phyloP scores from a whole-genome alignment of 2,329 filamentous ascomycete genomes.

The Paraphoma chrysanthemicola region DNA sequence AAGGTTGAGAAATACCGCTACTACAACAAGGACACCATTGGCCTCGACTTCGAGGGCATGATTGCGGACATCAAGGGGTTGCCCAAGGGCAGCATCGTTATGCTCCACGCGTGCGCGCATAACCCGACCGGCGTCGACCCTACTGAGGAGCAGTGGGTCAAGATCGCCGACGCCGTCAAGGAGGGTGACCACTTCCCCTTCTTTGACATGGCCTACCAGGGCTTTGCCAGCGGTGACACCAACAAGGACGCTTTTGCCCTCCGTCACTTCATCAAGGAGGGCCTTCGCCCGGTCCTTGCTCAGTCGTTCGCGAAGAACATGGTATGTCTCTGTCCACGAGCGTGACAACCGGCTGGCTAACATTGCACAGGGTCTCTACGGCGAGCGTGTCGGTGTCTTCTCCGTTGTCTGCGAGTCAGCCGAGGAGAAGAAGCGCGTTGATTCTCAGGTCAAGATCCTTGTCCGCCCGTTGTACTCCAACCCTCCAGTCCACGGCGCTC shows the following conservation, averaged over 20 bases:
- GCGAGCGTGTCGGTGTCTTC: slow-evolving; percentile 97
- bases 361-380: slow-evolving; percentile 79
- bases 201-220: slow-evolving; percentile 99
- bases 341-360: background rate
- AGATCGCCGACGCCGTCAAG: slow-evolving; percentile 88
- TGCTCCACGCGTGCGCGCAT: slow-evolving; percentile 97
- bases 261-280: slow-evolving; percentile 90
- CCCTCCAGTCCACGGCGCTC: slow-evolving; percentile 94
- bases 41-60: slow-evolving; percentile 95
- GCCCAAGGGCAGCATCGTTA: slow-evolving; percentile 83
- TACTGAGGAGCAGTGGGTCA: slow-evolving; percentile 87
- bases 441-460: slow-evolving; percentile 98
- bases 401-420: slow-evolving; percentile 84
- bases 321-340: slow-evolving; percentile 59
- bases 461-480: slow-evolving; percentile 98
- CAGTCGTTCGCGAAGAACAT: slow-evolving; percentile 99
- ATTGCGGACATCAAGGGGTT: slow-evolving; percentile 88
- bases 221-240: slow-evolving; percentile 91
- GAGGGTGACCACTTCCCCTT: slow-evolving; percentile 88
- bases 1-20: slow-evolving; percentile 95
- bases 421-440: slow-evolving; percentile 93
- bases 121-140: slow-evolving; percentile 98
- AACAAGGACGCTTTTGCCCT: slow-evolving; percentile 93
- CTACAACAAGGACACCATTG: slow-evolving; percentile 99
- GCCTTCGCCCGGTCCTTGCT: slow-evolving; percentile 84